A percentile compares a stretch with the other conserved stretches of the same genome.
Evolutionary conservation across 2,329 filamentous ascomycete species (phyloP).

Genomic region (Botryotinia globosa): DNA sequence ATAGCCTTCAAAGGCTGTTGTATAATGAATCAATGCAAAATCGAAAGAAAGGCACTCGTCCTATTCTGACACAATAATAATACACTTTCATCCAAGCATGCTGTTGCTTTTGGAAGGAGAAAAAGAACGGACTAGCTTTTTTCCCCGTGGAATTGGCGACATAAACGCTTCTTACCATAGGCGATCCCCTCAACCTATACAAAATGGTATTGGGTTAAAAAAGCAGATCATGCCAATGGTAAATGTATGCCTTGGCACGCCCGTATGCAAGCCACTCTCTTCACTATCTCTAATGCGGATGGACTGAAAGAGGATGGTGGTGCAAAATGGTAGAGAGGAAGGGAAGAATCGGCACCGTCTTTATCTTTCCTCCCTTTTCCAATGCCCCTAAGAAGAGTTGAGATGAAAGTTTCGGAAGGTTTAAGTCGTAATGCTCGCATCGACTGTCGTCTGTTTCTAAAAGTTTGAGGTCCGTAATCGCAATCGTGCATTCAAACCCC

Average conservation of each 20-base stretch:
- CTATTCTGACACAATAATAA: not conserved
- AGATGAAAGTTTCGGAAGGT: not conserved
- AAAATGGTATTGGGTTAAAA: not conserved
- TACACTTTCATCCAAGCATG: not conserved
- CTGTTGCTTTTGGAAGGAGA: slow-evolving; percentile 2
- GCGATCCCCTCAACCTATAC: not conserved
- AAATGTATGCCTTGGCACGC: slow-evolving; percentile 1
- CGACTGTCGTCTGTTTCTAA: not conserved
- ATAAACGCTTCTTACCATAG: slow-evolving; percentile 9
- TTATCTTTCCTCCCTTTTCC: not conserved
- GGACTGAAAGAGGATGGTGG: not conserved
- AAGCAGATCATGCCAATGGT: slow-evolving; percentile 1
- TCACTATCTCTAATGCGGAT: not conserved
- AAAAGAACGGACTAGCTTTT: not conserved
- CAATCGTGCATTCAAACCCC: slow-evolving; percentile 12
- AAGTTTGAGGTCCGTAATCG: slow-evolving; percentile 13
- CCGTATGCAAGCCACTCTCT: slow-evolving; percentile 12
- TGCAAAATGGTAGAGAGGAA: not conserved
- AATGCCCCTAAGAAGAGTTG: not conserved
- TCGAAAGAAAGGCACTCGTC: not conserved
- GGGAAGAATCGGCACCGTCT: slow-evolving; percentile 8
- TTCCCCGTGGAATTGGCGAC: slow-evolving; percentile 9
- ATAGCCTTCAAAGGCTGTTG: not conserved
- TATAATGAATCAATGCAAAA: slow-evolving; percentile 8
- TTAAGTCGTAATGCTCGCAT: not conserved